Evolutionary conservation across 1,139 yeast genomes (phyloP).

Genomic region (Scheffersomyces lignicola): DNA sequence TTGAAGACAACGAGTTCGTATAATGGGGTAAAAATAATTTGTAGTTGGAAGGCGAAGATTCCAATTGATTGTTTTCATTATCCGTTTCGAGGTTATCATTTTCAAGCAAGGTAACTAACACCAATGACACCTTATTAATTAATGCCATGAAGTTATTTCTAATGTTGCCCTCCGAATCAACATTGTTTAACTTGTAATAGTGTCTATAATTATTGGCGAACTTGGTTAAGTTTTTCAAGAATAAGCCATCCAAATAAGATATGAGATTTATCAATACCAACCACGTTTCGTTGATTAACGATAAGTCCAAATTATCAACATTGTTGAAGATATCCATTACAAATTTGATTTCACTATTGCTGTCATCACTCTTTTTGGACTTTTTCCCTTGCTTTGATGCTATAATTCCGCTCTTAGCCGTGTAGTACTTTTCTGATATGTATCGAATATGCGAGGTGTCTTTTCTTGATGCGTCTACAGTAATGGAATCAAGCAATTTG

Average conservation of each 20-base stretch:
- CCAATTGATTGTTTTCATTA: constrained; percentile 31
- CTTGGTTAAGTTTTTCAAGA: constrained; percentile 29
- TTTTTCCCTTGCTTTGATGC: constrained; percentile 28
- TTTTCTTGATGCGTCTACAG: constrained; percentile 31
- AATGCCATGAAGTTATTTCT: constrained; percentile 27
- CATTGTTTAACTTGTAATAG: constrained; percentile 24
- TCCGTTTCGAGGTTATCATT: constrained; percentile 28
- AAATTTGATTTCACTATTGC: constrained; percentile 24
- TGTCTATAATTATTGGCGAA: constrained; percentile 42
- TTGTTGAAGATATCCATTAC: constrained; percentile 37
- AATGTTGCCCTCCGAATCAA: constrained; percentile 34
- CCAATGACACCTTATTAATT: constrained; percentile 26
- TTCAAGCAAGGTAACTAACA: constrained; percentile 33
- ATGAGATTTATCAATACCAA: constrained; percentile 40
- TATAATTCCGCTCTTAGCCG: constrained; percentile 35
- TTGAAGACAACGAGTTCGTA: constrained; percentile 44
- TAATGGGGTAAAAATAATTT: constrained; percentile 41
- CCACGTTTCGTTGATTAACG: constrained; percentile 49
- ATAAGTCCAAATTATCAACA: constrained; percentile 43
- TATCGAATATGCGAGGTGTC: constrained; percentile 41
- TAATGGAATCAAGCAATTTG: constrained; percentile 38
- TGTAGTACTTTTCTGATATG: constrained; percentile 41
- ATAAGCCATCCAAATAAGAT: constrained; percentile 33
- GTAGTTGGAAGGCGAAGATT: constrained; percentile 38
- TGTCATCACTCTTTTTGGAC: constrained; percentile 11